A percentile compares a stretch with the other conserved stretches of the same genome.
phyloP scores from a whole-genome alignment of 2,329 filamentous ascomycete genomes.

The Venturia effusa region DNA sequence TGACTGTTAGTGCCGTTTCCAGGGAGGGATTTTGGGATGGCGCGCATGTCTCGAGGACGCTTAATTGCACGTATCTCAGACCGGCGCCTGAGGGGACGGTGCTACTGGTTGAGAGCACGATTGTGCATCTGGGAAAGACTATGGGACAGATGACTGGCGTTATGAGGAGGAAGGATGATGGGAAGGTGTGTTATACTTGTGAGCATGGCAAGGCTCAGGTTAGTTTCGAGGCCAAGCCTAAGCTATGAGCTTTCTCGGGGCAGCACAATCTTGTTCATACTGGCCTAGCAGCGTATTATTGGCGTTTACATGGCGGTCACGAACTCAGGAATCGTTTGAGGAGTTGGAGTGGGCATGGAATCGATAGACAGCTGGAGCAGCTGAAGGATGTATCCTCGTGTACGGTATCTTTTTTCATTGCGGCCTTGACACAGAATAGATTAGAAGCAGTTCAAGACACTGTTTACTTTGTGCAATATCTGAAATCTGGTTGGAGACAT shows the following conservation, averaged over 20 bases:
- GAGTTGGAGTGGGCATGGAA: no score
- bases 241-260: not conserved
- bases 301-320: no score
- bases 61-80: slow-evolving; percentile 36
- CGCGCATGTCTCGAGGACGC: slow-evolving; percentile 30
- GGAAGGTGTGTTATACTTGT: slow-evolving; percentile 28
- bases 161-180: slow-evolving; percentile 26
- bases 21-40: slow-evolving; percentile 31
- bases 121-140: slow-evolving; percentile 33
- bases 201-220: slow-evolving; percentile 27
- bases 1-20: slow-evolving; percentile 23
- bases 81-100: slow-evolving; percentile 30
- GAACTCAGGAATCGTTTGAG: no score
- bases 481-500: not conserved
- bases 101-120: slow-evolving; percentile 32
- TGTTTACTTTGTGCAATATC: not conserved
- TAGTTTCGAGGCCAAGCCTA: not conserved
- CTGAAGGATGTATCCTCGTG: not conserved
- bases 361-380: not conserved
- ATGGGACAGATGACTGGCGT: slow-evolving; percentile 29
- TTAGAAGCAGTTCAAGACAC: not conserved
- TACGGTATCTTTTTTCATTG: not conserved
- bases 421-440: not conserved
- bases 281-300: no score
- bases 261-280: not conserved